Conservation (phyloP, 1,139 yeast genomes). For the Pichia sp. region DNA sequence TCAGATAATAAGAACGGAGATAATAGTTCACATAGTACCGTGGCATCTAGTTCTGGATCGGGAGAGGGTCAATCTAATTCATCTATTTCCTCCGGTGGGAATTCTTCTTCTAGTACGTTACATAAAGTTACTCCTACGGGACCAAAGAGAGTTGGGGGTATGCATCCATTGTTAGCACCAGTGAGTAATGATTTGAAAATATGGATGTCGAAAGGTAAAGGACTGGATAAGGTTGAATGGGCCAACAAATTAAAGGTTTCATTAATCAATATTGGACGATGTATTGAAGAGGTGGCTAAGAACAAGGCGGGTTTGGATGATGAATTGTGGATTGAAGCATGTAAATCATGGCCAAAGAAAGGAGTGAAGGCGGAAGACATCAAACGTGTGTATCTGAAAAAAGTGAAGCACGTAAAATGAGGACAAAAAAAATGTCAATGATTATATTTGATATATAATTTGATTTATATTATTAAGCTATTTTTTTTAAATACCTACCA, state of each 20-base stretch:
- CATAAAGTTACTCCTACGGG: conserved; percentile 12
- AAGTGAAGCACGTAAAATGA: conserved; percentile 15
- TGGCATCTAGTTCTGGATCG: neutral
- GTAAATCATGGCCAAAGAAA: conserved; percentile 84
- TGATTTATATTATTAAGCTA: too few relatives aligned
- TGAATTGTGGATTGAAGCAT: conserved; percentile 89
- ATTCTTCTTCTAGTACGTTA: neutral
- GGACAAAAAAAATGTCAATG: too few relatives aligned
- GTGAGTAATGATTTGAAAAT: conserved; percentile 69
- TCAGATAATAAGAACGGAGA: neutral
- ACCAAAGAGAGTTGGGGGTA: conserved; percentile 17
- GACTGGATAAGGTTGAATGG: conserved; percentile 82
- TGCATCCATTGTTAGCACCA: conserved; percentile 45
- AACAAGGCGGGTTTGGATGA: conserved; percentile 41
- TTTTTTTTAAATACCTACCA: too few relatives aligned
- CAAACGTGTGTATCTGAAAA: conserved; percentile 71
- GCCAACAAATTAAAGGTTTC: conserved; percentile 69
- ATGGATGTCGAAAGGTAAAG: conserved; percentile 73
- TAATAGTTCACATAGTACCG: neutral
- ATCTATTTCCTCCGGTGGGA: neutral
- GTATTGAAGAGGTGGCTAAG: conserved; percentile 40
- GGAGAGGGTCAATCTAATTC: neutral
- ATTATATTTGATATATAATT: too few relatives aligned
- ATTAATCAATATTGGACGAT: conserved; percentile 72
- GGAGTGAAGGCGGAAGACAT: conserved; percentile 78